Base-by-base conservation (phyloP, 148 eudicot genomes). In the Agrostemma githago region DNA sequence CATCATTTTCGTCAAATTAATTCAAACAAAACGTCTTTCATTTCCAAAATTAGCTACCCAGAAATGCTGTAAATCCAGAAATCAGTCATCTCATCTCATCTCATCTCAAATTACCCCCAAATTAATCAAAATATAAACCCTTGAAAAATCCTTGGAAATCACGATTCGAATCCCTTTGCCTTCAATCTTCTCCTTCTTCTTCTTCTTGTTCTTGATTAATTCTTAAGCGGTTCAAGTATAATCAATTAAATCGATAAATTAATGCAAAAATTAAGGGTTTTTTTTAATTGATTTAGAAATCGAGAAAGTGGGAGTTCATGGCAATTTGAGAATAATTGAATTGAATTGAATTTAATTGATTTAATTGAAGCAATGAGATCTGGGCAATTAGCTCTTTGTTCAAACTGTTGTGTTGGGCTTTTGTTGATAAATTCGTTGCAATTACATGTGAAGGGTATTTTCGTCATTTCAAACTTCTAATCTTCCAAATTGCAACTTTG, bases 1-100 rank as follows among this genome's bases (percentile, higher is more conserved):
- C 88, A 88, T 80, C 72, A 20, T 74, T 64, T 82, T 84, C 82
- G 72, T 76, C 39, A 26, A 61, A 67, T 60, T 60, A 66, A 34
- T 26, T 63, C 48, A 62, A 40, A 40, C 14, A 62, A 41, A 62
- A 20, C 4, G 15, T 5, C 14, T 74, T 61, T 1, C 8, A 51
- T 51, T 51, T 51, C 16, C 56, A 3, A 10, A 0, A 12, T 20
- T 14, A 9, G 26, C 11, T 56, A 26, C 59, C 48, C 59, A 58
- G 16, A 78, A 61, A 64, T 57, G 74, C 38, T 76, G 40, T 57
- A 20, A 72, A 75, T 76, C 82, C 40, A 21, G 67, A 76, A 70
- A 17, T 41, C 61, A 57, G 74, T 80, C 10, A 7, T 20, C 34
- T 26, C 34, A 26, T 26, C 34, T 26, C 34, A 26, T 26, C 34